A percentile compares a stretch with the other conserved stretches of the same genome.
Evolutionary conservation across 2,329 filamentous ascomycete genomes (phyloP).

Genomic region (Botryotinia convoluta): DNA sequence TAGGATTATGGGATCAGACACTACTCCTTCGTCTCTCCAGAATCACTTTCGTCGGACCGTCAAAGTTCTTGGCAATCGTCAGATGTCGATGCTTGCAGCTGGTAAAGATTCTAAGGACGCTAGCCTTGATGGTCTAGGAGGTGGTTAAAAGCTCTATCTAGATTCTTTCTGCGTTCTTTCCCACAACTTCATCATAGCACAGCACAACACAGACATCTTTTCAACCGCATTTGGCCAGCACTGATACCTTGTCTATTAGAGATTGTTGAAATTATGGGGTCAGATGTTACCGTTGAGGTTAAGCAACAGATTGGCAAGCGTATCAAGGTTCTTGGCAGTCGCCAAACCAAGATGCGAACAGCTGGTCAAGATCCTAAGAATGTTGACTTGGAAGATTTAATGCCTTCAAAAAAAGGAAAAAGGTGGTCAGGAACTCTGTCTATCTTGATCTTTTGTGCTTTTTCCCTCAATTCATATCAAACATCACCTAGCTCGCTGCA

Average conservation of each 20-base stretch:
- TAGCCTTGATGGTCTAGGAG: slow-evolving; percentile 24
- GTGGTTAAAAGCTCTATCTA: not conserved
- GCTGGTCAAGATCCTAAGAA: slow-evolving; percentile 45
- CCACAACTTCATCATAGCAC: not conserved
- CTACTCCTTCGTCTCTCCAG: slow-evolving; percentile 26
- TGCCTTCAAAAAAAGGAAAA: slow-evolving; percentile 20
- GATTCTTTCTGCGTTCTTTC: no score
- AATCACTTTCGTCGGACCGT: slow-evolving; percentile 37
- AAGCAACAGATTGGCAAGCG: slow-evolving; percentile 30
- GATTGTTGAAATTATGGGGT: slow-evolving; percentile 29
- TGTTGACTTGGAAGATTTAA: slow-evolving; percentile 26
- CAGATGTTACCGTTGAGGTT: slow-evolving; percentile 30
- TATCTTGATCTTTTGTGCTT: not conserved
- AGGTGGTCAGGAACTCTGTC: not conserved
- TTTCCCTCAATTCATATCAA: not conserved
- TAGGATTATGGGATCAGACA: slow-evolving; percentile 31
- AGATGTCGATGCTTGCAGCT: slow-evolving; percentile 46
- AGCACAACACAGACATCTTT: not conserved
- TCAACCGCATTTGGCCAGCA: not conserved
- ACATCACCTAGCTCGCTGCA: not conserved
- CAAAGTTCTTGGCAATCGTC: slow-evolving; percentile 51
- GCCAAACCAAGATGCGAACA: slow-evolving; percentile 46
- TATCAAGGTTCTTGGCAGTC: slow-evolving; percentile 52
- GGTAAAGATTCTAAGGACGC: slow-evolving; percentile 44
- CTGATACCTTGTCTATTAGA: slow-evolving; percentile 8